These are phyloP conservation scores for Polyporus arcularius DNA, from an alignment of 768 basidiomycete species.

Conservation along the genomic window DNA sequence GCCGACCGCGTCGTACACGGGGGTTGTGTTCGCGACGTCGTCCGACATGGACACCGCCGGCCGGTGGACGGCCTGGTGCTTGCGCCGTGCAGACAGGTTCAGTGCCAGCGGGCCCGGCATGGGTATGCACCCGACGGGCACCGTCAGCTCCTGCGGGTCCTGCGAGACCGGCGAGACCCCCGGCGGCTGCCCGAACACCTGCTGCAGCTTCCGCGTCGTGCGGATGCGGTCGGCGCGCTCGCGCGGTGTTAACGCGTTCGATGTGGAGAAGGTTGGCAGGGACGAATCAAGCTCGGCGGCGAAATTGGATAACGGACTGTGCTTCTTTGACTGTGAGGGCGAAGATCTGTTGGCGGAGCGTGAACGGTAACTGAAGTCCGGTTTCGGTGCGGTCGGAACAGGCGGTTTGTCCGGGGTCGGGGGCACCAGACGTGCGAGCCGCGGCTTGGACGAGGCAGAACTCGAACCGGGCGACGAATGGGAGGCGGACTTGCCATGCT, in stretches of 20 bases:
- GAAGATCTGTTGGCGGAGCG: conserved; percentile 19
- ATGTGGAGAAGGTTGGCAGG: conserved; percentile 54
- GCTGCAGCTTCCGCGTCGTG: conserved; percentile 77
- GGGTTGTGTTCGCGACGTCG: conserved; percentile 15
- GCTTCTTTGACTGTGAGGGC: conserved; percentile 1
- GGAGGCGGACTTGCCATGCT: conserved; percentile 11
- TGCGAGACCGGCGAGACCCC: conserved; percentile 9
- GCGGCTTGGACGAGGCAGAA: conserved; percentile 28
- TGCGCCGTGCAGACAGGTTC: conserved; percentile 16
- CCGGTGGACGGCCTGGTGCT: conserved; percentile 18
- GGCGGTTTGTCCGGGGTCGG: conserved; percentile 40
- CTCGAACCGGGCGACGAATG: conserved; percentile 1
- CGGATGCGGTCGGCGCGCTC: conserved; percentile 74
- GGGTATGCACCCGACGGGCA: conserved; percentile 21
- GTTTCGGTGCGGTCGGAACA: conserved; percentile 48
- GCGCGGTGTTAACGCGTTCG: conserved; percentile 61
- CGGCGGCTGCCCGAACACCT: conserved; percentile 74
- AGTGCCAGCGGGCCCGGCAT: conserved; percentile 13
- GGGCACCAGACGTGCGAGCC: conserved; percentile 31
- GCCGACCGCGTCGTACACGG: conserved; percentile 11
- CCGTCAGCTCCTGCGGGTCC: conserved; percentile 14
- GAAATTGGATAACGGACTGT: conserved; percentile 3
- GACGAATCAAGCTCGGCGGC: conserved; percentile 17
- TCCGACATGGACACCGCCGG: conserved; percentile 28
- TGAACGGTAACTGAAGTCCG: conserved; percentile 41